Conservation (phyloP, 1,284 basidiomycete species). For the Ceratobasidium sp. region DNA sequence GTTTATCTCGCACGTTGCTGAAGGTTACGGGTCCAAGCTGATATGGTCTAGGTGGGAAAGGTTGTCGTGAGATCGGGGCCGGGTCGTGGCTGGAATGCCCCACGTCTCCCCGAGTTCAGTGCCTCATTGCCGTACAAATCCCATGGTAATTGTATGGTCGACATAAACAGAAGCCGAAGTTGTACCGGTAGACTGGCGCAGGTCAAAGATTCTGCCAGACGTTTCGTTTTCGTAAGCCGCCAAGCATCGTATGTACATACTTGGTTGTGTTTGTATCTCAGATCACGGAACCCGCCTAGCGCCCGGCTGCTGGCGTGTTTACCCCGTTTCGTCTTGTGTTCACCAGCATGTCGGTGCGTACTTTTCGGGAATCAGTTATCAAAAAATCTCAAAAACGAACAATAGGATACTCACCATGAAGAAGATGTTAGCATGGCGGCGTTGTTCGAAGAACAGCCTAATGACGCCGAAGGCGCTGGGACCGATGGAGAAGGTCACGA, state of each 20-base stretch:
- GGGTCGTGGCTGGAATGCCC: background rate
- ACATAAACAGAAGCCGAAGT: background rate
- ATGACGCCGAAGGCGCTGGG: background rate
- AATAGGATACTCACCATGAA: background rate
- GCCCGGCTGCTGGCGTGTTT: background rate
- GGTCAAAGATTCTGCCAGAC: background rate
- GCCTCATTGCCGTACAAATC: background rate
- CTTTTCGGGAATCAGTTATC: background rate
- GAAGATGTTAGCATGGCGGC: conserved; percentile 12
- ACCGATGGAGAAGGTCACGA: conserved; percentile 6
- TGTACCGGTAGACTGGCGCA: no score
- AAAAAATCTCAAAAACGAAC: background rate
- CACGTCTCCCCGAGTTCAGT: background rate
- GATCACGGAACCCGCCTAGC: background rate
- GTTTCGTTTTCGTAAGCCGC: background rate
- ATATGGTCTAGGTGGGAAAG: background rate
- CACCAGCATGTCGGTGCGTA: conserved; percentile 5
- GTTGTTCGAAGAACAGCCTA: background rate
- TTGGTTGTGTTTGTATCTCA: background rate
- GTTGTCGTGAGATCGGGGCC: background rate
- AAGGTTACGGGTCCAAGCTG: background rate
- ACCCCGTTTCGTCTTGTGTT: background rate
- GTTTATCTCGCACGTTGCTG: background rate
- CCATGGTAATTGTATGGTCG: background rate
- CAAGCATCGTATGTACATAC: background rate